phyloP scores from a whole-genome alignment of 495 filamentous ascomycete species.

The Lophiotrema nucula region DNA sequence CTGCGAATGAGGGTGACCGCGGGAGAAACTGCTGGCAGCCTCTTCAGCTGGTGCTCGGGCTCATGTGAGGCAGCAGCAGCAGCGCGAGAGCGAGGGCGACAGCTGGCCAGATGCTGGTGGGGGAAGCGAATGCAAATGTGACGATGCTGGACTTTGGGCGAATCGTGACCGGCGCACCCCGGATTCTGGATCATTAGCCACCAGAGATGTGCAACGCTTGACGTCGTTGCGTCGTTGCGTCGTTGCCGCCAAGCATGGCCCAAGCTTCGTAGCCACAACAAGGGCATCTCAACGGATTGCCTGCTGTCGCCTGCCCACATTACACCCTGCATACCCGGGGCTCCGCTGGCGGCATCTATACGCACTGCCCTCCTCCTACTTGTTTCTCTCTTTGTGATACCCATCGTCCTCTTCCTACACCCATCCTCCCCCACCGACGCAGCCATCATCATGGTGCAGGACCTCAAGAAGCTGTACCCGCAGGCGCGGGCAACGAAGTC shows the following conservation, averaged over 20 bases:
- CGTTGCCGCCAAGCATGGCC: too few species aligned
- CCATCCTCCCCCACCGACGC: neutral
- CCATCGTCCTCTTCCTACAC: constrained; percentile 7
- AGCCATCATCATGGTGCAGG: constrained; percentile 30
- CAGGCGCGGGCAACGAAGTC: constrained; percentile 64
- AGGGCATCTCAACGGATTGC: constrained; percentile 2
- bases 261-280: neutral
- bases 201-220: too few species aligned
- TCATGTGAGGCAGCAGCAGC: neutral
- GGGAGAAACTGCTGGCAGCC: neutral
- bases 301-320: constrained; percentile 1
- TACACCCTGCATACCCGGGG: neutral
- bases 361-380: constrained; percentile 12
- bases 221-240: too few species aligned
- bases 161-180: too few species aligned
- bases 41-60: neutral
- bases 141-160: too few species aligned
- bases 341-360: constrained; percentile 23
- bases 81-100: too few species aligned
- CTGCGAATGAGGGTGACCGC: neutral
- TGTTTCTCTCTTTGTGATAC: constrained; percentile 8
- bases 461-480: constrained; percentile 48
- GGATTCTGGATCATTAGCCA: too few species aligned
- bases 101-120: too few species aligned
- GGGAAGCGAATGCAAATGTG: too few species aligned